Conservation (phyloP, 306 rosid genomes). For the Cucumis sativus region DNA sequence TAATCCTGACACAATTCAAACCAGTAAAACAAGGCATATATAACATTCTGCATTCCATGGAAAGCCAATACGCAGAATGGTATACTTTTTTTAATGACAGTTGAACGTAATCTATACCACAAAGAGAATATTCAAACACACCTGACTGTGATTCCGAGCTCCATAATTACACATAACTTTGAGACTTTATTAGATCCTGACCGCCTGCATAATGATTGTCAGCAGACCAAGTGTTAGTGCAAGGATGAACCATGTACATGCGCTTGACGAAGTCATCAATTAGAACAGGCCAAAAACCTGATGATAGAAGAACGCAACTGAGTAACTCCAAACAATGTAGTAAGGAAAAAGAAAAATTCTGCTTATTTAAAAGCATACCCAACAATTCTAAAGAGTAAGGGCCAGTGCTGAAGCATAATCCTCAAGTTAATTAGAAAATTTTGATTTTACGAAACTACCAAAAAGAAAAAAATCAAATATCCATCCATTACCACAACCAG, state of each 20-base stretch:
- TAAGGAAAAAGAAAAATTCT: background rate
- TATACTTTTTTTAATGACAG: background rate
- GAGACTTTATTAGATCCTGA: conserved; percentile 36
- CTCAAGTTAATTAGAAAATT: background rate
- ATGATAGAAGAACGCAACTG: conserved; percentile 20
- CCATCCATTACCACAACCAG: background rate
- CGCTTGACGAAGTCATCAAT: conserved; percentile 93
- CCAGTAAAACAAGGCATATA: background rate
- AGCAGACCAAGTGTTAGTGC: background rate
- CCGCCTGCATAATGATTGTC: conserved; percentile 25
- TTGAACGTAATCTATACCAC: conserved; percentile 25
- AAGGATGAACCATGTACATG: conserved; percentile 13
- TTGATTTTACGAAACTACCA: background rate
- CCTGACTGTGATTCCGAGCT: conserved; percentile 43
- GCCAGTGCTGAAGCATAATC: background rate
- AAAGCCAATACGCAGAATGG: background rate
- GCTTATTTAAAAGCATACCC: background rate
- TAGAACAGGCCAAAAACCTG: conserved; percentile 99
- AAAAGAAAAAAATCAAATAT: background rate
- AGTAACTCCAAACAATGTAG: background rate
- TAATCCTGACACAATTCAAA: conserved; percentile 33
- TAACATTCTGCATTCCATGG: background rate
- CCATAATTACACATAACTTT: conserved; percentile 48
- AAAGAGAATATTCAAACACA: conserved; percentile 37
- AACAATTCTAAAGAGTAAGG: background rate